Conservation (phyloP, 495 filamentous ascomycete species). For the Penicillium riverlandense region DNA sequence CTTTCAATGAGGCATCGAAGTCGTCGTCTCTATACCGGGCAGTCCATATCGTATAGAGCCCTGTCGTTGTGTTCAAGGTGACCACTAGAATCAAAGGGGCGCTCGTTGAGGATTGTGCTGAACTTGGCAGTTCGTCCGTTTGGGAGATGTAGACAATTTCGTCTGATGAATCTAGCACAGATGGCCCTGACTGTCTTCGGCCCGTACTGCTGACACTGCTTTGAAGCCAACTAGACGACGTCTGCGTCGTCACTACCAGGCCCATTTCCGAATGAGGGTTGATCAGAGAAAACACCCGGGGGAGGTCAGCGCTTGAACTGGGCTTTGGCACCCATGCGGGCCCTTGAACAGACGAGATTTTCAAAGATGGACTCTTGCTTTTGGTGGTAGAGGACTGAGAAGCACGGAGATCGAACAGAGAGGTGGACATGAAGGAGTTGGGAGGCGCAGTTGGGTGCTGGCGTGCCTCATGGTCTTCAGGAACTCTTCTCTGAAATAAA, state of each 20-base stretch:
- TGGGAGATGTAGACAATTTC: constrained; percentile 74
- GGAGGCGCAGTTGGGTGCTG: constrained; percentile 48
- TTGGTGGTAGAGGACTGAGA: constrained; percentile 41
- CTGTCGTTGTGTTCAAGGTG: constrained; percentile 67
- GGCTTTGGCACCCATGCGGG: constrained; percentile 20
- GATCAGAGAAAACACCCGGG: constrained; percentile 75
- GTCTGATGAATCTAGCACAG: constrained; percentile 59
- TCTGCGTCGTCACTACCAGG: constrained; percentile 58
- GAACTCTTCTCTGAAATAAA: constrained; percentile 71
- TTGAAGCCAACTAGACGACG: constrained; percentile 22
- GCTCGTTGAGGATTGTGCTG: constrained; percentile 5
- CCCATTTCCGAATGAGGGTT: constrained; percentile 86
- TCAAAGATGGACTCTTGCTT: constrained; percentile 26
- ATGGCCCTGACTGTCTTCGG: constrained; percentile 29
- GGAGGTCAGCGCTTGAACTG: constrained; percentile 51
- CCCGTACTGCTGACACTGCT: constrained; percentile 19
- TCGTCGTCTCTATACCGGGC: constrained; percentile 58
- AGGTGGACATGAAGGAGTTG: constrained; percentile 72
- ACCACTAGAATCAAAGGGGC: constrained; percentile 66
- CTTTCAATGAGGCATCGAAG: constrained; percentile 41
- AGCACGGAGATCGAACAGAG: constrained; percentile 34
- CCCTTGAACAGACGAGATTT: constrained; percentile 14
- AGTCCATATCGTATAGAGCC: constrained; percentile 72
- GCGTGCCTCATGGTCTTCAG: constrained; percentile 15
- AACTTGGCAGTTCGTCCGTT: constrained; percentile 40